Evolutionary conservation across 768 basidiomycete genomes (phyloP).

Genomic region (Symmetrospora coprosmae): DNA sequence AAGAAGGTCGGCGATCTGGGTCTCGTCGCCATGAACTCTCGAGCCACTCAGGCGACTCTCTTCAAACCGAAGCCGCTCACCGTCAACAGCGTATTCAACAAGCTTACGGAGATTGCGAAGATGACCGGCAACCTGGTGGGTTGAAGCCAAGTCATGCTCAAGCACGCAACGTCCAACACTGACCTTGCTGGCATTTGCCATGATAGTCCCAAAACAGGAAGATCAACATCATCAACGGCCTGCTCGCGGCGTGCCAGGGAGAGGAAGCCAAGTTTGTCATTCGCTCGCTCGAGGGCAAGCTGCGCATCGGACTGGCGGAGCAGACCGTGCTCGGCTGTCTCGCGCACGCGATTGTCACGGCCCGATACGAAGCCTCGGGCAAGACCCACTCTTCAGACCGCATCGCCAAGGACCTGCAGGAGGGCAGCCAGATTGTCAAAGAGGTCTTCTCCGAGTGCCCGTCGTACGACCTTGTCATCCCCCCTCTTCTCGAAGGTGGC

Average conservation of each 20-base stretch:
- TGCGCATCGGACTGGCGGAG: conserved; percentile 92
- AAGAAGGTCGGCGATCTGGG: conserved; percentile 93
- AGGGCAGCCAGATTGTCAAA: conserved; percentile 64
- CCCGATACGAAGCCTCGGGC: conserved; percentile 32
- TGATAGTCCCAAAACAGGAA: conserved; percentile 82
- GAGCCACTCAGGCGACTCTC: conserved; percentile 56
- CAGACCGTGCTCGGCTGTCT: conserved; percentile 76
- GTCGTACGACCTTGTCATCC: conserved; percentile 78
- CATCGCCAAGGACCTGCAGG: conserved; percentile 56
- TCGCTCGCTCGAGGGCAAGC: conserved; percentile 86
- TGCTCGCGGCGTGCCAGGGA: conserved; percentile 63
- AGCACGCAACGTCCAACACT: no score
- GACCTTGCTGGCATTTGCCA: not conserved
- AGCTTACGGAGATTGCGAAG: conserved; percentile 75
- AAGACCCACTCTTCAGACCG: conserved; percentile 64
- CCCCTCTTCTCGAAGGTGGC: conserved; percentile 67
- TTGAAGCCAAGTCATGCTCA: no score
- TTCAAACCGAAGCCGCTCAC: conserved; percentile 89
- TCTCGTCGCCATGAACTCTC: conserved; percentile 90
- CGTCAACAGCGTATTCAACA: conserved; percentile 74
- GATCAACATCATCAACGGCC: conserved; percentile 81
- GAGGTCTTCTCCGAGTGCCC: conserved; percentile 91
- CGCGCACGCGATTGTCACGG: conserved; percentile 74
- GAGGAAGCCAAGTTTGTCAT: conserved; percentile 90
- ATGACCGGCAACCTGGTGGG: conserved; percentile 36